A percentile compares a stretch with the other conserved stretches of the same genome.
These are phyloP conservation scores for Bonia amplexicaulis DNA, from an alignment of 176 grass and related monocot genomes.

Conservation along the genomic window DNA sequence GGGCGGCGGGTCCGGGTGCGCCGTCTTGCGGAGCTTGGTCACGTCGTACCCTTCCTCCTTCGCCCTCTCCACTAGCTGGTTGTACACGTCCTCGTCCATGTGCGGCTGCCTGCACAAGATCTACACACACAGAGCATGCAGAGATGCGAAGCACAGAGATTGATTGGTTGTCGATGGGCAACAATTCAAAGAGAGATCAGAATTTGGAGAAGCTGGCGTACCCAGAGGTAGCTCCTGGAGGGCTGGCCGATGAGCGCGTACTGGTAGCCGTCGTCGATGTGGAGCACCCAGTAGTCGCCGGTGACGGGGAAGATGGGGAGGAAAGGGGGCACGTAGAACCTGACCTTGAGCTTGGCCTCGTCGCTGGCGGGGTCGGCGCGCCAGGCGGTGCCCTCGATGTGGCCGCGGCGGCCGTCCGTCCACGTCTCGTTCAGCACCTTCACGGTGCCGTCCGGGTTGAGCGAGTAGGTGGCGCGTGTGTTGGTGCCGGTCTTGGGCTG, in stretches of 20 bases:
- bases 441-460: slow-evolving; percentile 40
- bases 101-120: slow-evolving; percentile 64
- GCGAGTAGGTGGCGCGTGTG: slow-evolving; percentile 69
- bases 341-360: slow-evolving; percentile 81
- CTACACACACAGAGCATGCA: background rate
- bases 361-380: slow-evolving; percentile 44
- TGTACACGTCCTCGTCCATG: slow-evolving; percentile 58
- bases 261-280: slow-evolving; percentile 61
- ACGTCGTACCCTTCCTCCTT: slow-evolving; percentile 66
- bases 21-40: slow-evolving; percentile 52
- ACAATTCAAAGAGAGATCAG: background rate
- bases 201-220: background rate
- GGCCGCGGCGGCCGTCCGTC: slow-evolving; percentile 56
- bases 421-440: slow-evolving; percentile 85
- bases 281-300: slow-evolving; percentile 92
- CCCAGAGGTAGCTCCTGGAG: slow-evolving; percentile 85
- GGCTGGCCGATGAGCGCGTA: slow-evolving; percentile 83
- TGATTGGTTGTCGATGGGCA: background rate
- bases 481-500: slow-evolving; percentile 64
- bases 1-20: slow-evolving; percentile 50
- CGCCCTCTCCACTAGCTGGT: slow-evolving; percentile 46
- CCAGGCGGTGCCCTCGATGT: slow-evolving; percentile 63
- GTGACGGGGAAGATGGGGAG: slow-evolving; percentile 72
- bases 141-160: background rate
- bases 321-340: slow-evolving; percentile 71